These are phyloP conservation scores for Populus tremula DNA, from an alignment of 345 rosid genomes.

Conservation along the genomic window DNA sequence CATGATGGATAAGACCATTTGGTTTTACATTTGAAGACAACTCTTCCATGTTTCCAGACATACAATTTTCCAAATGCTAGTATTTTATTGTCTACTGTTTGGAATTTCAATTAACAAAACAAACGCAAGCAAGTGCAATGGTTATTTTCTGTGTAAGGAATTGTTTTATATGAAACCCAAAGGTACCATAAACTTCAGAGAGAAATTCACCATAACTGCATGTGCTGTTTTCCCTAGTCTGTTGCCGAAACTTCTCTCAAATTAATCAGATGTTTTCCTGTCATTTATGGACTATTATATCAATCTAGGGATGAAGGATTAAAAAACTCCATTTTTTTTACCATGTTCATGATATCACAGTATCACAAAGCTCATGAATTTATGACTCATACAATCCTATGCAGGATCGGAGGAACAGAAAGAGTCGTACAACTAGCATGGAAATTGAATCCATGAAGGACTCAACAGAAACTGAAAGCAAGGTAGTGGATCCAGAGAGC, in stretches of 20 bases:
- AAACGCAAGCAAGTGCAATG: background rate
- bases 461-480: conserved; percentile 40
- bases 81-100: background rate
- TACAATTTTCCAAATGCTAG: background rate
- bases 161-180: background rate
- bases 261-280: background rate
- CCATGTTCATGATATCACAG: background rate
- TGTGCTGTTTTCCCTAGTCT: background rate
- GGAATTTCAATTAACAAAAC: background rate
- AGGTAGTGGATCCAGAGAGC: conserved; percentile 36
- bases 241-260: background rate
- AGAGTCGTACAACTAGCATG: conserved; percentile 62
- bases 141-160: background rate
- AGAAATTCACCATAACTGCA: background rate
- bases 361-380: background rate
- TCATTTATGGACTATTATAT: background rate
- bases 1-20: background rate
- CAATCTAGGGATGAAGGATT: background rate
- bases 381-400: conserved; percentile 3
- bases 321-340: background rate
- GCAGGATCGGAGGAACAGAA: conserved; percentile 78
- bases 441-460: conserved; percentile 74
- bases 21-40: background rate
- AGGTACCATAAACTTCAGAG: background rate
- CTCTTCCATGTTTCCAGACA: background rate